Percentiles rank a stretch among this genome's conserved stretches.
Conservation (phyloP, 805 yeast genomes). For the Lipomyces anomalus region DNA sequence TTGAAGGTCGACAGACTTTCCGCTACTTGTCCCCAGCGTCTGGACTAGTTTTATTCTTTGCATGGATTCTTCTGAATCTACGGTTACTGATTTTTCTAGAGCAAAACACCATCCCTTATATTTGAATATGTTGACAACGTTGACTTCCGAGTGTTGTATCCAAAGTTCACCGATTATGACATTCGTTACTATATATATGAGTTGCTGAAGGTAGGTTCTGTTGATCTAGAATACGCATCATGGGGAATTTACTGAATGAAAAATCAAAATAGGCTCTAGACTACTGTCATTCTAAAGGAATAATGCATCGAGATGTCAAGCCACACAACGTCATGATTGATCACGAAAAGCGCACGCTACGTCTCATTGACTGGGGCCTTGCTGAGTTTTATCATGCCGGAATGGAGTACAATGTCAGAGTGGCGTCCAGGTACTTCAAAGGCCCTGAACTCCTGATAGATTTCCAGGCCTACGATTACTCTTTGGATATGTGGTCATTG, state of each 20-base stretch:
- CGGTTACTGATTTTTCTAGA: slow-evolving; percentile 8
- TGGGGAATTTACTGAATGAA: neutral
- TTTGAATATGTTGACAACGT: slow-evolving; percentile 80
- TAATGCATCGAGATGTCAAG: slow-evolving; percentile 92
- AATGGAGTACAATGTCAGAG: slow-evolving; percentile 85
- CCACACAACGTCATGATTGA: slow-evolving; percentile 97
- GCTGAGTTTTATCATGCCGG: slow-evolving; percentile 92
- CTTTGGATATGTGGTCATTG: slow-evolving; percentile 88
- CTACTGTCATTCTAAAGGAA: slow-evolving; percentile 89
- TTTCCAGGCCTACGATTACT: slow-evolving; percentile 82
- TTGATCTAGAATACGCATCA: neutral
- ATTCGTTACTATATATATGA: slow-evolving; percentile 79
- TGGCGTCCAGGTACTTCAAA: slow-evolving; percentile 86
- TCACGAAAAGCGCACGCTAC: slow-evolving; percentile 57
- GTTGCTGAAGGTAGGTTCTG: slow-evolving; percentile 43
- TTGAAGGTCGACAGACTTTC: no score
- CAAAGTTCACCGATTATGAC: slow-evolving; percentile 68
- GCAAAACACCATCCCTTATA: slow-evolving; percentile 79
- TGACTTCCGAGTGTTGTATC: slow-evolving; percentile 76
- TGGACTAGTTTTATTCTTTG: no score
- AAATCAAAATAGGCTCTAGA: slow-evolving; percentile 55
- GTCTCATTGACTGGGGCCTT: slow-evolving; percentile 92
- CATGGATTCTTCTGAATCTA: no score
- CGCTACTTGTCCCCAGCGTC: no score
- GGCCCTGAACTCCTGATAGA: slow-evolving; percentile 90